Conservation (phyloP, 768 basidiomycete species). For the Cyathus striatus region DNA sequence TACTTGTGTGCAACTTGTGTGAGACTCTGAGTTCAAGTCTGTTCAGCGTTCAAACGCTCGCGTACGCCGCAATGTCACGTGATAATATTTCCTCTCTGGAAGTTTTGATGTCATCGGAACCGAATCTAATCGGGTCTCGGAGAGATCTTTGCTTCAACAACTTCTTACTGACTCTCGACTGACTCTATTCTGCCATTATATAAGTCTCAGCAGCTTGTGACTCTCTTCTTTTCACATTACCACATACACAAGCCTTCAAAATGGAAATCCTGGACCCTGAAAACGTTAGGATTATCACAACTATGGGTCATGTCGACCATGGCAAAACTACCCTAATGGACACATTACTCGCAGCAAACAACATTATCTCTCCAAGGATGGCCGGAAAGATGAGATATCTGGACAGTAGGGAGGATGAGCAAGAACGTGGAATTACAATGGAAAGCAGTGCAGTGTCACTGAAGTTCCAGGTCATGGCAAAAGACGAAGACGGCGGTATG, state of each 20-base stretch:
- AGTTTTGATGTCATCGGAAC: background rate
- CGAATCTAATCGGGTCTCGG: background rate
- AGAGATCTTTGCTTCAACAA: background rate
- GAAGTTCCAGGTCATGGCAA: slow-evolving; percentile 76
- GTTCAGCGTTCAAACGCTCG: background rate
- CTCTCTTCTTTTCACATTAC: slow-evolving; percentile 1
- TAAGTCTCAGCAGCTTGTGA: background rate
- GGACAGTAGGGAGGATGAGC: slow-evolving; percentile 95
- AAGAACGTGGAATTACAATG: slow-evolving; percentile 98
- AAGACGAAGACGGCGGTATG: slow-evolving; percentile 51
- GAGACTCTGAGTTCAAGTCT: background rate
- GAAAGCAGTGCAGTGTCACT: slow-evolving; percentile 94
- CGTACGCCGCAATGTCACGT: slow-evolving; percentile 15
- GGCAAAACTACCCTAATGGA: slow-evolving; percentile 97
- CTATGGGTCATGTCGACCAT: slow-evolving; percentile 90
- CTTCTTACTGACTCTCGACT: background rate
- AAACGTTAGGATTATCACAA: slow-evolving; percentile 75
- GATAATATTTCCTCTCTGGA: slow-evolving; percentile 1
- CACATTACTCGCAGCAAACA: slow-evolving; percentile 91
- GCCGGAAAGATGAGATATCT: slow-evolving; percentile 96
- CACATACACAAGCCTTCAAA: slow-evolving; percentile 3
- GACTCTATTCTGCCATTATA: too few species aligned
- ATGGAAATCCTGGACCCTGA: slow-evolving; percentile 33
- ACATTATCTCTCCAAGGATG: slow-evolving; percentile 91
- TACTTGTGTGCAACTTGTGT: background rate